Evolutionary conservation across 2,329 filamentous ascomycete genomes (phyloP).

Genomic region (Fusarium brachygibbosum): DNA sequence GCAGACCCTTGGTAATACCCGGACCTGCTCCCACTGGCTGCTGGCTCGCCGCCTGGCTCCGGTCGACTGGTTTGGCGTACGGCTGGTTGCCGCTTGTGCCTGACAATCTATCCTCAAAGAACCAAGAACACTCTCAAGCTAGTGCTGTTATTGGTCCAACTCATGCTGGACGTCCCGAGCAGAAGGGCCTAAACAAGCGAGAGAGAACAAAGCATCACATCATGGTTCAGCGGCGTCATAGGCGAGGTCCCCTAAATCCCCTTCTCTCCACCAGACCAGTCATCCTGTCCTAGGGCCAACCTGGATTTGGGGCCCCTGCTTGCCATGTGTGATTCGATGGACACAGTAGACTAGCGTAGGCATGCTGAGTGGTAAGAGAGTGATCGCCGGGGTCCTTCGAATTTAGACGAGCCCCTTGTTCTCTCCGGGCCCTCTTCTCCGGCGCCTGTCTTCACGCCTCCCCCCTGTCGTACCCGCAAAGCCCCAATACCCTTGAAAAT

Average conservation of each 20-base stretch:
- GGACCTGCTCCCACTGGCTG: constrained; percentile 32
- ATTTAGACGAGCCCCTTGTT: constrained; percentile 14
- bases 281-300: constrained; percentile 3
- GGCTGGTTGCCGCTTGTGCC: constrained; percentile 34
- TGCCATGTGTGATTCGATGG: constrained; percentile 30
- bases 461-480: constrained; percentile 4
- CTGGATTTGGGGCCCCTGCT: constrained; percentile 20
- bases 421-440: constrained; percentile 37
- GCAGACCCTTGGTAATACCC: constrained; percentile 11
- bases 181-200: constrained; percentile 27
- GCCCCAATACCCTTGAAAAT: constrained; percentile 29
- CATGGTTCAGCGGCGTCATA: constrained; percentile 31
- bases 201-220: constrained; percentile 23
- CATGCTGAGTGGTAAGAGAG: constrained; percentile 5
- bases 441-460: constrained; percentile 22
- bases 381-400: constrained; percentile 32
- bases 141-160: constrained; percentile 12
- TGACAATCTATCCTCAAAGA: constrained; percentile 39
- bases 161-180: constrained; percentile 3
- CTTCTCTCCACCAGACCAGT: constrained; percentile 21
- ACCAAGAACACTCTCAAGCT: constrained; percentile 9
- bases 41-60: constrained; percentile 25
- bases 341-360: constrained; percentile 1
- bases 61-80: constrained; percentile 40
- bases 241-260: constrained; percentile 29